Evolutionary conservation across 306 rosid genomes (phyloP), one percentile per base, ranked within the genome.

Genomic region (Citrullus colocynthis): DNA sequence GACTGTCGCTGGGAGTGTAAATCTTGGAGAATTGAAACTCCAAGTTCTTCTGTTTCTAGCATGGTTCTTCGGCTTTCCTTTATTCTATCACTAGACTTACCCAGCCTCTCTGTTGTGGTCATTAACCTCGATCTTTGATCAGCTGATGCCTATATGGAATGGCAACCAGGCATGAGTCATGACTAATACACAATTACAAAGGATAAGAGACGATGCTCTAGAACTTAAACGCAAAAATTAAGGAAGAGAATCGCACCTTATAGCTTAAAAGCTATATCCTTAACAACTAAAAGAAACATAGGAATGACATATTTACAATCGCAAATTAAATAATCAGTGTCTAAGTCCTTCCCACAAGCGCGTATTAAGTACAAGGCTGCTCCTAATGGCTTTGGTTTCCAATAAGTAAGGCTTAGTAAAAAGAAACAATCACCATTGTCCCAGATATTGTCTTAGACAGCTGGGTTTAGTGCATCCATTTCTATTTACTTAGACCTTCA

Each of bases 21-120:
- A 84, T 95, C 99, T 45, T 95, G 97, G 82, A 95, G 97, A 80
- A 95, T 92, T 16, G 97, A 95, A 80, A 92, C 99, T 72, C 97
- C 99, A 39, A 95, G 97, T 82, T 95, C 99, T 84, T 95, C 99
- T 21, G 97, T 95, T 87, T 95, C 98, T 85, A 95, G 86, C 95
- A 95, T 95, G 85, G 99, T 95, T 85, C 87, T 89, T 83, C 97
- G 89, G 71, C 99, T 84, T 9, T 90, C 96, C 88, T 88, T 87
- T 28, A 95, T 90, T 82, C 97, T 86, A 48, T 85, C 97, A 76
- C 97, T 71, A 54, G 97, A 80, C 78, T 87, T 89, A 86, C 88
- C 86, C 85, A 95, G 48, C 81, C 91, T 89, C 80, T 92, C 99
- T 28, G 97, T 95, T 59, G 99, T 87, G 80, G 52, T 76, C 91